Evolutionary conservation across 2,329 filamentous ascomycete species (phyloP).

Genomic region (Arthrobotrys musiformis): DNA sequence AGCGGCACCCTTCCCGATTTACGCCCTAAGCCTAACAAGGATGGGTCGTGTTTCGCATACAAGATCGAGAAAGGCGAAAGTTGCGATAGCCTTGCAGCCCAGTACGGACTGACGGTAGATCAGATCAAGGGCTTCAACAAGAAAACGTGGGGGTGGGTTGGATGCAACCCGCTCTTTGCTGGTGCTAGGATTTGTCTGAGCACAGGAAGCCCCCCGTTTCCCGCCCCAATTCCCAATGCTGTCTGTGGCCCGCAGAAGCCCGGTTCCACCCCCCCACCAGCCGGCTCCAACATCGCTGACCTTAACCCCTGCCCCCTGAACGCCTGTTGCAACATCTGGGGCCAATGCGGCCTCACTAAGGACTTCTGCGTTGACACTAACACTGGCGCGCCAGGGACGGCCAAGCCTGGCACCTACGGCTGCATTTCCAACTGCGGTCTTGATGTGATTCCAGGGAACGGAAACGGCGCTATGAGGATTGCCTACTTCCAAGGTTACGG

Average conservation of each 20-base stretch:
- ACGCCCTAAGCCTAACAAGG: conserved; percentile 57
- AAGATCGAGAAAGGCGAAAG: neutral
- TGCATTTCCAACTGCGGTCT: conserved; percentile 65
- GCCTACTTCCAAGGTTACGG: conserved; percentile 62
- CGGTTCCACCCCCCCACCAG: neutral
- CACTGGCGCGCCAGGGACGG: conserved; percentile 63
- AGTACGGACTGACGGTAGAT: conserved; percentile 61
- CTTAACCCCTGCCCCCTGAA: conserved; percentile 62
- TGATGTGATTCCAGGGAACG: conserved; percentile 60
- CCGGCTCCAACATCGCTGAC: conserved; percentile 54
- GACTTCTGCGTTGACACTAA: conserved; percentile 64
- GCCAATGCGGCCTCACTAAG: conserved; percentile 65
- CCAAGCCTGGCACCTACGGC: conserved; percentile 60
- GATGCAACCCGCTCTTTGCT: conserved; percentile 61
- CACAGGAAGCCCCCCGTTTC: conserved; percentile 64
- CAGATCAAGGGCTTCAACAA: conserved; percentile 64
- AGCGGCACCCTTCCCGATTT: conserved; percentile 61
- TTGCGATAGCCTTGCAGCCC: neutral
- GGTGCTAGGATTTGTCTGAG: conserved; percentile 63
- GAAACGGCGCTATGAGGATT: conserved; percentile 57
- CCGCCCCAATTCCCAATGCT: conserved; percentile 62
- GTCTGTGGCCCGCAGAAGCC: conserved; percentile 62
- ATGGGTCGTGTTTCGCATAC: neutral
- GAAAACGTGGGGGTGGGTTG: conserved; percentile 65
- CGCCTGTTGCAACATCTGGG: conserved; percentile 65